These are phyloP conservation scores for Flammula alnicola DNA, from an alignment of 1,284 basidiomycete species.

Conservation along the genomic window DNA sequence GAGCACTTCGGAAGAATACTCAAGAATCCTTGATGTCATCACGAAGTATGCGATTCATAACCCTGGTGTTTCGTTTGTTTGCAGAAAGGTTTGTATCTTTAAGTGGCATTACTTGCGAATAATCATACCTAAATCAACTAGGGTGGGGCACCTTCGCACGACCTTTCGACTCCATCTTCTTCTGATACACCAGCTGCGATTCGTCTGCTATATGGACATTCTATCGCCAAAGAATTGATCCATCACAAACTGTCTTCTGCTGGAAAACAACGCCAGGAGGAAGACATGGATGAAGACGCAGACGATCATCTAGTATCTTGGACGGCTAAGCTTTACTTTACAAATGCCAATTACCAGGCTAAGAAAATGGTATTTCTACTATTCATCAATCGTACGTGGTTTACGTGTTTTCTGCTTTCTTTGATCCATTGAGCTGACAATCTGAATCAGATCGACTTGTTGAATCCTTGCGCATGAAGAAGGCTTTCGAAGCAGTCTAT, in stretches of 20 bases:
- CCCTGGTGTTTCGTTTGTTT: conserved; percentile 84
- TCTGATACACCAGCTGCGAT: conserved; percentile 79
- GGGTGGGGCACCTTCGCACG: conserved; percentile 76
- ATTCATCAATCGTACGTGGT: conserved; percentile 93
- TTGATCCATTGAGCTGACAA: background rate
- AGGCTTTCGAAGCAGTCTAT: conserved; percentile 89
- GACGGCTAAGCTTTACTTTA: conserved; percentile 79
- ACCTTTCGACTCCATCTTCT: conserved; percentile 81
- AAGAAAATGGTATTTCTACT: conserved; percentile 87
- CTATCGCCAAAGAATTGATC: conserved; percentile 83
- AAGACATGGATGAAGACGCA: conserved; percentile 31
- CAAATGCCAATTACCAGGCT: conserved; percentile 87
- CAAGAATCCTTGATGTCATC: conserved; percentile 91
- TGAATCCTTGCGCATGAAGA: conserved; percentile 87
- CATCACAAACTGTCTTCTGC: conserved; percentile 51
- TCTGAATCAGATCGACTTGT: conserved; percentile 84
- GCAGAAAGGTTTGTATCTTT: conserved; percentile 75
- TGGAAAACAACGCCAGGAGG: conserved; percentile 19
- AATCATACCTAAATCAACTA: conserved; percentile 33
- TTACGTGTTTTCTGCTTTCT: background rate
- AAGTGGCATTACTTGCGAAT: background rate
- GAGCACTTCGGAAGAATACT: conserved; percentile 90
- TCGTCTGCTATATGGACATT: conserved; percentile 80
- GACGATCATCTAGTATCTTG: conserved; percentile 53
- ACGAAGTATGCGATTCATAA: conserved; percentile 96